These are phyloP conservation scores for Talaromyces sp. DNA, from an alignment of 2,329 filamentous ascomycete species.

Conservation along the genomic window DNA sequence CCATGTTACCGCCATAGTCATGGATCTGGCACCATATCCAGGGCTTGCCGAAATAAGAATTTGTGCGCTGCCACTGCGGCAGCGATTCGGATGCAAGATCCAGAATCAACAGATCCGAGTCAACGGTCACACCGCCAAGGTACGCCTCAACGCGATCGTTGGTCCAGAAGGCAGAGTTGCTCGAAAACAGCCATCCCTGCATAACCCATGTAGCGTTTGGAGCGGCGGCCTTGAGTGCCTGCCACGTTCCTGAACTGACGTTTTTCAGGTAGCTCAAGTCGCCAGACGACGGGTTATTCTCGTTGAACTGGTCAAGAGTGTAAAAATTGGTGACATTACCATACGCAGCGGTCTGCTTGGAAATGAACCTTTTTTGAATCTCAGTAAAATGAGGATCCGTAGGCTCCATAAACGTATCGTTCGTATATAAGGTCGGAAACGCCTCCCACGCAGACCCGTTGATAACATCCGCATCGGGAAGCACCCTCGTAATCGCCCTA, in stretches of 20 bases:
- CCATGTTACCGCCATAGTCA: conserved; percentile 50
- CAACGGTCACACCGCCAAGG: conserved; percentile 43
- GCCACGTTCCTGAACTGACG: conserved; percentile 44
- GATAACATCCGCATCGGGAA: conserved; percentile 44
- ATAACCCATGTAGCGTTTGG: conserved; percentile 51
- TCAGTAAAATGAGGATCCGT: conserved; percentile 43
- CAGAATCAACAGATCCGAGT: conserved; percentile 49
- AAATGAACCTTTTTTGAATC: conserved; percentile 47
- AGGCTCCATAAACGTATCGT: conserved; percentile 49
- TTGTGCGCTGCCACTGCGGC: conserved; percentile 51
- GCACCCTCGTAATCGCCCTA: conserved; percentile 37
- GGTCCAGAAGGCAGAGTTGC: conserved; percentile 48
- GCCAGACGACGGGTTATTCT: conserved; percentile 48
- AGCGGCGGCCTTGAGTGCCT: conserved; percentile 48
- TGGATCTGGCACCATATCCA: conserved; percentile 56
- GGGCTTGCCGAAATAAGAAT: conserved; percentile 50
- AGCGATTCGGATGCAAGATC: conserved; percentile 50
- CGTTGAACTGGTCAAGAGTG: conserved; percentile 54
- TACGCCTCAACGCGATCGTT: conserved; percentile 49
- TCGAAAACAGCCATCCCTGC: conserved; percentile 54
- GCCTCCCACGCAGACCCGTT: conserved; percentile 45
- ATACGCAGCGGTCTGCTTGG: conserved; percentile 46
- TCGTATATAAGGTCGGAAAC: conserved; percentile 43
- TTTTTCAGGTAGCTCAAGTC: conserved; percentile 44
- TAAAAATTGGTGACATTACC: conserved; percentile 50